Evolutionary conservation across 495 filamentous ascomycete species (phyloP), one percentile per base, ranked within the genome.

Genomic region (Xylaria flabelliformis): DNA sequence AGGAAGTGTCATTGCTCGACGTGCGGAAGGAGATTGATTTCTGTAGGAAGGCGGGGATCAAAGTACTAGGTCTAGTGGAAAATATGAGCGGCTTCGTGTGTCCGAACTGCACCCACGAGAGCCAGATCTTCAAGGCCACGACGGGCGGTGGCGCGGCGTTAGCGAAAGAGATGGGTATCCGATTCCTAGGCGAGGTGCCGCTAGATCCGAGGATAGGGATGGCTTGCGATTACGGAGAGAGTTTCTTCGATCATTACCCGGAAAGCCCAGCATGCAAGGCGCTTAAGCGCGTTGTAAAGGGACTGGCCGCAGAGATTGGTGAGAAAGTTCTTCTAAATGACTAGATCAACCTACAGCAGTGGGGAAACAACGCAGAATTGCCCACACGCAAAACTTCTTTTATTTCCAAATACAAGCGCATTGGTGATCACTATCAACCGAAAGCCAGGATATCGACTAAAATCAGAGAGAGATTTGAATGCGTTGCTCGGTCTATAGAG

Each of bases 21-120:
- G 96, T 99, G 36, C 84, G 96, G 73, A 97, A 97, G 79, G 96
- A 98, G 79, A 94, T 99, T 63, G 94, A 98, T 77, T 99, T 99
- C 76, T 98, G 97, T 80, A 86, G 89, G 65, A 99, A 99, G 82
- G 97, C 97, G 5, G 94, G 93, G 1, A 98, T 99, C 67, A 86
- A 84, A 46, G 87, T 99, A 3, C 76, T 99, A 26, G 97, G 96
- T 0, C 82, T 99, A 17, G 97, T 98, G 50, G 96, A 99, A 85
- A 99, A 99, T 79, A 99, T 99, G 96, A 91, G 90, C 63, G 93
- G 94, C 12, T 99, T 97, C 80, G 94, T 98, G 50, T 99, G 96
- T 79, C 93, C 93, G 4, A 93, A 91, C 50, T 99, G 96, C 80
- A 91, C 86, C 46, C 89, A 93, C 71, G 86, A 90, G 79, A 92